Base-by-base conservation (phyloP, 305 asterid species). In the Rubia occidens region DNA sequence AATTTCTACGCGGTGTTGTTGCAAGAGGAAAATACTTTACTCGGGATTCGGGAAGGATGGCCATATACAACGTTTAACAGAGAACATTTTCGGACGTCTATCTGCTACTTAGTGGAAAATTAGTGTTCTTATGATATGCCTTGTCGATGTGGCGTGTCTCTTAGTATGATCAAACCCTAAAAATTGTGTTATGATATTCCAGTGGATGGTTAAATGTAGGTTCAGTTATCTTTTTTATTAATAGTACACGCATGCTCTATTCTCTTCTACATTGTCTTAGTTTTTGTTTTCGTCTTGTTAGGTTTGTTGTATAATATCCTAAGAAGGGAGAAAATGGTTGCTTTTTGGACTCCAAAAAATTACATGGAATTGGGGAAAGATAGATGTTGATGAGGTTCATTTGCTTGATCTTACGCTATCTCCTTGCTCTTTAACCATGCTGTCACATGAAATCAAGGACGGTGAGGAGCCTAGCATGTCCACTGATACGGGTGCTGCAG, bases 361-460 rank as follows among this genome's bases (percentile, higher is more conserved):
- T 39, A 43, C 11, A 43, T 42, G 11, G n/a, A 4, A 53, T 26
- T 66, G 40, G 58, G 47, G 63, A 55, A 62, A 60, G 26, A 13
- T 74, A n/a, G 58, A 67, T 58, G 29, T 45, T 51, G 65, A 44
- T 53, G 53, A 4, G 51, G 21, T 74, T 60, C 37, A 43, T 14
- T 37, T 64, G 35, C 5, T 9, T 18, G 29, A 58, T 42, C 20
- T 43, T 29, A 21, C 18, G 18, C 45, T 20, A 13, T 60, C 64
- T 54, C 60, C 8, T 35, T 68, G 13, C 21, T 18, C 43, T 66
- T 59, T 61, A 59, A 66, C 35, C 37, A 64, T 64, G 74, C 70
- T 14, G 14, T 21, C 70, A 26, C 51, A 43, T 64, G 74, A 56
- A 54, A 60, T 56, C 61, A 70, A 68, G 68, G 73, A 60, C 45